Evolutionary conservation across 805 yeast genomes (phyloP).

Genomic region (Allodekkera sacchari): DNA sequence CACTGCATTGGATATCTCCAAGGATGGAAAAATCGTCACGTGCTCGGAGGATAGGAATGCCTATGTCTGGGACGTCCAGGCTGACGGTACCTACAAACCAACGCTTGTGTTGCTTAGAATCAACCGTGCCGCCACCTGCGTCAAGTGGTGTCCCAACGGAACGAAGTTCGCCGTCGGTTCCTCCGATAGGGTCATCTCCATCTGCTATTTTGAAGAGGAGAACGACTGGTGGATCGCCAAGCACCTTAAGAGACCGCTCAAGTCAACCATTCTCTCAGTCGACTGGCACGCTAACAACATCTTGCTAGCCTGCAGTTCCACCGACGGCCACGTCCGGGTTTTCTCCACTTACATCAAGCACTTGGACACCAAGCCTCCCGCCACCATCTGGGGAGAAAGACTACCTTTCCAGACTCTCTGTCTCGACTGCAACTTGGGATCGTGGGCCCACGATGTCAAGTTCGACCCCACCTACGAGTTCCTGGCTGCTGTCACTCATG

Average conservation of each 20-base stretch:
- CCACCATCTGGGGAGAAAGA: slow-evolving; percentile 88
- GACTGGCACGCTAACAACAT: slow-evolving; percentile 95
- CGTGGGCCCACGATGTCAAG: slow-evolving; percentile 88
- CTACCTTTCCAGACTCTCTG: slow-evolving; percentile 89
- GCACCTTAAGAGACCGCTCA: slow-evolving; percentile 92
- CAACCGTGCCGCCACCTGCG: slow-evolving; percentile 91
- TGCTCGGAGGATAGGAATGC: slow-evolving; percentile 98
- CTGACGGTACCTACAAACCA: slow-evolving; percentile 61
- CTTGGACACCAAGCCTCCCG: slow-evolving; percentile 72
- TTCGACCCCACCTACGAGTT: slow-evolving; percentile 76
- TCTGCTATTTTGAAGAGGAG: slow-evolving; percentile 91
- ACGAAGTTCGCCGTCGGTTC: slow-evolving; percentile 95
- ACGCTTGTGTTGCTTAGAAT: slow-evolving; percentile 88
- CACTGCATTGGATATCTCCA: slow-evolving; percentile 88
- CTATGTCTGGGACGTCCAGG: slow-evolving; percentile 81
- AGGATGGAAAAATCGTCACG: slow-evolving; percentile 85
- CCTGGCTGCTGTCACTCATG: slow-evolving; percentile 79
- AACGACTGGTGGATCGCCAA: slow-evolving; percentile 99
- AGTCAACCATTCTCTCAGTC: slow-evolving; percentile 73
- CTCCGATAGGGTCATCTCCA: slow-evolving; percentile 88
- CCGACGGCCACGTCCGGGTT: slow-evolving; percentile 88
- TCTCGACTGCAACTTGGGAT: slow-evolving; percentile 69
- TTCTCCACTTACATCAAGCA: slow-evolving; percentile 86
- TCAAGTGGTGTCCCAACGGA: slow-evolving; percentile 94
- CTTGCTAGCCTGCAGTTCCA: slow-evolving; percentile 80